Percentiles rank a stretch among this genome's conserved stretches.
These are phyloP conservation scores for Collybiopsis luxurians DNA, from an alignment of 768 basidiomycete species.

Conservation along the genomic window DNA sequence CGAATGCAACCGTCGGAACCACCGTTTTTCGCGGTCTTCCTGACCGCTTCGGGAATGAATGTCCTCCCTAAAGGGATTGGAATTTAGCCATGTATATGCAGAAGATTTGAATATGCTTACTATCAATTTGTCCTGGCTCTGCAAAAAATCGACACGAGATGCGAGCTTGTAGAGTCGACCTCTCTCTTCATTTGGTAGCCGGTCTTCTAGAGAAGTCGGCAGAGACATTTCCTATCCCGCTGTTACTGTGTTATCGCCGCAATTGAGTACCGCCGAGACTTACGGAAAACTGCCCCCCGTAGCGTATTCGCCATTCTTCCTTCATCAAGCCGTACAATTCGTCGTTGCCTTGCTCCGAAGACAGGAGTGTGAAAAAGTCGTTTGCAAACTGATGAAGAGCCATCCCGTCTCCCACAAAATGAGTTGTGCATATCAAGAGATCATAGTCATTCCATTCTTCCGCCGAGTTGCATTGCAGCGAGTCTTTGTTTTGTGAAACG, in stretches of 20 bases:
- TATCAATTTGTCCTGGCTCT: slow-evolving; percentile 53
- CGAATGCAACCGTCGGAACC: slow-evolving; percentile 66
- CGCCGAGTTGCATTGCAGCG: background rate
- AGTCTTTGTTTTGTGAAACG: slow-evolving; percentile 32
- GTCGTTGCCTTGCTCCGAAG: slow-evolving; percentile 10
- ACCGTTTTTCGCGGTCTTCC: slow-evolving; percentile 53
- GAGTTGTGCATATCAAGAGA: slow-evolving; percentile 71
- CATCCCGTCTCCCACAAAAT: slow-evolving; percentile 88
- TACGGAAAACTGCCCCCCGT: slow-evolving; percentile 19
- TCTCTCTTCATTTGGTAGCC: slow-evolving; percentile 33
- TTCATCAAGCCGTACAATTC: slow-evolving; percentile 26
- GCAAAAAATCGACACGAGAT: slow-evolving; percentile 53
- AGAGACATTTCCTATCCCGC: slow-evolving; percentile 25
- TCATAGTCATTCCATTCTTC: slow-evolving; percentile 40
- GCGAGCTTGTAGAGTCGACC: slow-evolving; percentile 43
- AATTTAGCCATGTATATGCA: background rate
- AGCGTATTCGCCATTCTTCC: slow-evolving; percentile 30
- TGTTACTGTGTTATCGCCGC: background rate
- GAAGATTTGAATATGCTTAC: slow-evolving; percentile 29
- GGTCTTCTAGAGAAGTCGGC: slow-evolving; percentile 50
- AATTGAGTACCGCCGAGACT: slow-evolving; percentile 9
- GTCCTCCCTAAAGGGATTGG: slow-evolving; percentile 54
- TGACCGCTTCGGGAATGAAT: slow-evolving; percentile 57
- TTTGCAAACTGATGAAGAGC: slow-evolving; percentile 80
- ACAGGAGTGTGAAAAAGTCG: slow-evolving; percentile 70